Conservation (phyloP, 805 yeast species). For the Candida sakaeoensis region DNA sequence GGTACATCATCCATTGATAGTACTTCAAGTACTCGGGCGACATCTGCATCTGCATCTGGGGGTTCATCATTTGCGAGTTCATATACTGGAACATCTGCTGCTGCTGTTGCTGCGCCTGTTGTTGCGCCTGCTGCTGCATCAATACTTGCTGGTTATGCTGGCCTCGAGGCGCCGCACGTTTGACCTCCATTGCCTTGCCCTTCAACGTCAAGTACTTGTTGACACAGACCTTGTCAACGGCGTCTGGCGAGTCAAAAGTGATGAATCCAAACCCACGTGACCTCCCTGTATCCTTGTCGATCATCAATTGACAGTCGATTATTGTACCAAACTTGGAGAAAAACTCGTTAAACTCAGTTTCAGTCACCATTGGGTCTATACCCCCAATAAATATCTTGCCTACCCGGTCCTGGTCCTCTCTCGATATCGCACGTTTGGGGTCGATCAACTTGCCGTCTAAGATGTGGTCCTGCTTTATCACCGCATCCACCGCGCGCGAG, state of each 20-base stretch:
- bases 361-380: slow-evolving; percentile 88
- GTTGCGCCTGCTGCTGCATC: slow-evolving; percentile 29
- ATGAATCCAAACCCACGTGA: slow-evolving; percentile 97
- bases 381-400: slow-evolving; percentile 98
- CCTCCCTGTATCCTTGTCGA: slow-evolving; percentile 94
- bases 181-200: slow-evolving; percentile 81
- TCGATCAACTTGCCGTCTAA: slow-evolving; percentile 95
- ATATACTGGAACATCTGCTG: slow-evolving; percentile 21
- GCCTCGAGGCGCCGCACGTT: slow-evolving; percentile 79
- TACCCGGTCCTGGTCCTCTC: slow-evolving; percentile 94
- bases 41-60: slow-evolving; percentile 40
- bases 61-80: slow-evolving; percentile 30
- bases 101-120: slow-evolving; percentile 22
- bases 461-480: slow-evolving; percentile 79
- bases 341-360: slow-evolving; percentile 80
- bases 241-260: slow-evolving; percentile 91
- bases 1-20: slow-evolving; percentile 64
- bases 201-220: slow-evolving; percentile 79
- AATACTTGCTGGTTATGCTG: slow-evolving; percentile 49
- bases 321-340: slow-evolving; percentile 86
- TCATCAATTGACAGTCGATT: slow-evolving; percentile 94
- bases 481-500: slow-evolving; percentile 80
- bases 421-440: slow-evolving; percentile 95
- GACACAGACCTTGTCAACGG: slow-evolving; percentile 84
- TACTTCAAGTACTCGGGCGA: slow-evolving; percentile 61